Conservation (phyloP, 306 rosid genomes). For the Lathyrus aphaca region DNA sequence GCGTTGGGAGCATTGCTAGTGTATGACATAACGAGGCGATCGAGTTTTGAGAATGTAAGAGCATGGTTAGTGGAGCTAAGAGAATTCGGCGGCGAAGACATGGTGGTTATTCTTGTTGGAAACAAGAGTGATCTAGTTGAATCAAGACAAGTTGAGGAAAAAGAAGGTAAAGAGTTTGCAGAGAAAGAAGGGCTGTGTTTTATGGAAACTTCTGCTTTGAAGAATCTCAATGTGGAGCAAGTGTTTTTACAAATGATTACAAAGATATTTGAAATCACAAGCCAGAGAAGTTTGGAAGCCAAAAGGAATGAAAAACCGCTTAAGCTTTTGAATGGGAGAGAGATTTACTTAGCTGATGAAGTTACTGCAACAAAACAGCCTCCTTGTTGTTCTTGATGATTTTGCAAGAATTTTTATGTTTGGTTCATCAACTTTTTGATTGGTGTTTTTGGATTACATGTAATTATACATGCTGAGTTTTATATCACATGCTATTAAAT, state of each 20-base stretch:
- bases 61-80: conserved; percentile 80
- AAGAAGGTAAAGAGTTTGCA: conserved; percentile 69
- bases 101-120: conserved; percentile 81
- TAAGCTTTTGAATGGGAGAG: conserved; percentile 51
- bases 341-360: conserved; percentile 59
- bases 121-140: conserved; percentile 70
- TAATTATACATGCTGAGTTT: not conserved
- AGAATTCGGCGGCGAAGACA: conserved; percentile 69
- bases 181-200: conserved; percentile 72
- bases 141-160: conserved; percentile 64
- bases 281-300: conserved; percentile 56
- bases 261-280: conserved; percentile 61
- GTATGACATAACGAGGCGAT: conserved; percentile 70
- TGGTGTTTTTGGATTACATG: not conserved
- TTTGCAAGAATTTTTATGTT: conserved; percentile 6
- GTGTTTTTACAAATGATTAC: conserved; percentile 74
- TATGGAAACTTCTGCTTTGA: conserved; percentile 94
- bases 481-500: not conserved
- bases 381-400: conserved; percentile 51
- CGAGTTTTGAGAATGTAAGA: conserved; percentile 58
- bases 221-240: conserved; percentile 80
- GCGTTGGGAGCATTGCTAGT: conserved; percentile 84
- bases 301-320: conserved; percentile 38
- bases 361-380: conserved; percentile 72
- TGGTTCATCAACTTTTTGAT: not conserved